Evolutionary conservation across 306 rosid species (phyloP).

Genomic region (Trifolium fragiferum): DNA sequence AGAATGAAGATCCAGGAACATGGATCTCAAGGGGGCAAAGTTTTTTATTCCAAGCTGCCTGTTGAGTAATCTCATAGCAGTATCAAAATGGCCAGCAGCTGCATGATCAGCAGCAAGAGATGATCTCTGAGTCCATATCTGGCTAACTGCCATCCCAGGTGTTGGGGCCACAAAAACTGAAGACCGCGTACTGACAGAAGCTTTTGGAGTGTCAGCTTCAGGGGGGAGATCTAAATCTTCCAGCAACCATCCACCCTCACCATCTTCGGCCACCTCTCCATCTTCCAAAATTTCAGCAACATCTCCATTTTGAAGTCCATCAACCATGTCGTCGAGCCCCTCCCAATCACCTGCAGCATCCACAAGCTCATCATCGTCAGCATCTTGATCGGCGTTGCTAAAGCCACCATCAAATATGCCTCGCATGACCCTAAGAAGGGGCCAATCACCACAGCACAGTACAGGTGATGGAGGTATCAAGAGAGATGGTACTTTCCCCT

Average conservation of each 20-base stretch:
- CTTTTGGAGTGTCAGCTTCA: conserved; percentile 81
- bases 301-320: conserved; percentile 73
- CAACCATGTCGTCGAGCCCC: conserved; percentile 80
- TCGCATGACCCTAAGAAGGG: conserved; percentile 83
- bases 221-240: conserved; percentile 91
- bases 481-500: conserved; percentile 74
- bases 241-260: conserved; percentile 88
- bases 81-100: conserved; percentile 92
- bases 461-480: conserved; percentile 78
- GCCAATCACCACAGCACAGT: conserved; percentile 88
- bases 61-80: conserved; percentile 88
- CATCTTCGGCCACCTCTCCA: conserved; percentile 70
- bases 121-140: conserved; percentile 89
- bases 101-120: conserved; percentile 98
- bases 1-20: conserved; percentile 79
- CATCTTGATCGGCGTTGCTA: conserved; percentile 54
- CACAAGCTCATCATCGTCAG: conserved; percentile 64
- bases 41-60: conserved; percentile 90
- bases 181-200: conserved; percentile 59
- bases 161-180: conserved; percentile 81
- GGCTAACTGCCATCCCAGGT: conserved; percentile 89
- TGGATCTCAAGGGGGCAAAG: conserved; percentile 71
- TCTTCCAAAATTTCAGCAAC: conserved; percentile 62
- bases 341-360: conserved; percentile 83
- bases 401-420: conserved; percentile 89